Base-by-base conservation (phyloP, 306 rosid genomes). In the Herpetospermum pedunculosum region DNA sequence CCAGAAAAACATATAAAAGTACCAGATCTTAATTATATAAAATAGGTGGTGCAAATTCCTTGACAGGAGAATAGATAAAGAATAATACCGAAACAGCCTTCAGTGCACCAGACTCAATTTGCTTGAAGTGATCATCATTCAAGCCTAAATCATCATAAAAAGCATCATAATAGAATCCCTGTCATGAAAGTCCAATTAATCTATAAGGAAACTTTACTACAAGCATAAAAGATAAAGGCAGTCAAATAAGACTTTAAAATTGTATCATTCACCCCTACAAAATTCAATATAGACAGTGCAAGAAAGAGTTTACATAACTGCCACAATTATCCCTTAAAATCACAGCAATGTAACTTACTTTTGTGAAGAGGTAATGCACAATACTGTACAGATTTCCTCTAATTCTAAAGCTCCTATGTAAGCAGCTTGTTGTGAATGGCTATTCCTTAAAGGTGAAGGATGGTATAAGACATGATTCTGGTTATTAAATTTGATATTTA, bases 131-230 rank as follows among this genome's bases (percentile, higher is more conserved):
- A 46, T 91, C 96, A 12, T 93, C 98, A 75, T 93, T 93, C 87
- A 93, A 76, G 74, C 97, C 87, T 87, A 93, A 83, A 70, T 93
- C 97, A 9, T 89, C 96, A 59, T 93, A 93, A 83, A 86, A 91
- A 0, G 87, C 98, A 81, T 93, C 98, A 50, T 93, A 93, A 79
- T 91, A 93, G 83, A 93, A 93, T 28, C 98, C 98, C 98, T 93
- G 83, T 80, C 58, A 68, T 50, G 73, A 12, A 60, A 84, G 52
- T 72, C 26, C 72, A 47, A 78, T 14, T 34, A 72, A 23, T 81
- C 57, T 59, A 60, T 30, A 70, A 52, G 47, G 52, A 18, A 30
- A 35, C 55, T 13, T 26, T 16, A 64, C 15, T 64, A 3, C 30
- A 64, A 64, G 71, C 48, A 64, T 21, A 64, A 64, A 37, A 64